A percentile compares a stretch with the other conserved stretches of the same genome.
Conservation (phyloP, 129 eudicot species). For the Chrysanthemum lavandulifolium region DNA sequence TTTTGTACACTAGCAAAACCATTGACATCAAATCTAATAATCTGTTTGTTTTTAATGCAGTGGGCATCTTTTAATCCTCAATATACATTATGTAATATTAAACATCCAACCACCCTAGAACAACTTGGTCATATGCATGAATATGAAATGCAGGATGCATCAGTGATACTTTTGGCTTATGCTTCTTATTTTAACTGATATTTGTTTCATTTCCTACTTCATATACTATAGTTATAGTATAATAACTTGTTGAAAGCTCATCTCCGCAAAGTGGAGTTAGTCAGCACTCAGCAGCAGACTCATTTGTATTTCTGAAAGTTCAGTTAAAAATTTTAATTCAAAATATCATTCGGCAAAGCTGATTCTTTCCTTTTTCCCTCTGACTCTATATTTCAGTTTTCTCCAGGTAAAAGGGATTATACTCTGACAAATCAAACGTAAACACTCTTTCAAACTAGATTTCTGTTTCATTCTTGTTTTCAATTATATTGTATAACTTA, state of each 20-base stretch:
- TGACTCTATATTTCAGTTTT: too few species aligned
- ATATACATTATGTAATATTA: neutral
- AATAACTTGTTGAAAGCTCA: neutral
- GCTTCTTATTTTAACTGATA: neutral
- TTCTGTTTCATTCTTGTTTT: too few species aligned
- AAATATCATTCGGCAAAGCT: neutral
- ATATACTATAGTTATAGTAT: neutral
- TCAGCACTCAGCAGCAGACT: neutral
- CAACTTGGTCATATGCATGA: too few species aligned
- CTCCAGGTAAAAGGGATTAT: too few species aligned
- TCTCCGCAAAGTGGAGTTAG: neutral
- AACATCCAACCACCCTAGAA: too few species aligned
- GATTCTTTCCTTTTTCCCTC: neutral
- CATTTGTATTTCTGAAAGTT: neutral
- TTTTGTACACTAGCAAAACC: neutral
- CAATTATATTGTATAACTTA: too few species aligned
- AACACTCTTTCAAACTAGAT: too few species aligned
- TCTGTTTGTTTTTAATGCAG: neutral
- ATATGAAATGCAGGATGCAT: neutral
- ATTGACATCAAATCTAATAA: neutral
- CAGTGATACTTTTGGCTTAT: neutral
- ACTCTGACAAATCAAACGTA: too few species aligned
- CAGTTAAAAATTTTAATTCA: neutral
- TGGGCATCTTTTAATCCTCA: neutral
- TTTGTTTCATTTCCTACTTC: neutral